A percentile compares a stretch with the other conserved stretches of the same genome.
Conservation (phyloP, 208 protist genomes). For the Crithidia expoeki region DNA sequence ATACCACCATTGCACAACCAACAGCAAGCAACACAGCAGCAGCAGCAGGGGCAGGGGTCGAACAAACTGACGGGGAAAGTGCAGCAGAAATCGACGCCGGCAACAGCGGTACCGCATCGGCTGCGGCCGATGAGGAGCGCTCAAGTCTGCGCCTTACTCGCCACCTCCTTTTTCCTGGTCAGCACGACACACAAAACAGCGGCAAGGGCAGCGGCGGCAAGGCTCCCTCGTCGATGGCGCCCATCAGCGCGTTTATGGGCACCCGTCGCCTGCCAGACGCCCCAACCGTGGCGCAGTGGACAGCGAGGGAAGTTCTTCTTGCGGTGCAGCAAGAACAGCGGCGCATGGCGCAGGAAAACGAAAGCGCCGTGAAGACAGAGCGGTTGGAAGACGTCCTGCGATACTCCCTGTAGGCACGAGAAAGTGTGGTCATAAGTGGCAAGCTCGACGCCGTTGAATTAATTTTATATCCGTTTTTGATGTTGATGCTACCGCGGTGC, state of each 20-base stretch:
- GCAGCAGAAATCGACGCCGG: not conserved
- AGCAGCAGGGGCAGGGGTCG: not conserved
- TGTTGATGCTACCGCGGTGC: not conserved
- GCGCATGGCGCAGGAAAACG: conserved; percentile 28
- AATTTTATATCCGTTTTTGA: not conserved
- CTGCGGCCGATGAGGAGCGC: not conserved
- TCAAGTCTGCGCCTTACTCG: conserved; percentile 16
- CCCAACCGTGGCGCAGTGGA: conserved; percentile 25
- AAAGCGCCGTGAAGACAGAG: conserved; percentile 16
- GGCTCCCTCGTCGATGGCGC: not conserved
- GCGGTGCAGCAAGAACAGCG: conserved; percentile 31
- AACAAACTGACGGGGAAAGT: too few relatives aligned
- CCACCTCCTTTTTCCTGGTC: conserved; percentile 26
- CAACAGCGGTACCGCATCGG: not conserved
- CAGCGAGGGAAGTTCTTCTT: conserved; percentile 23
- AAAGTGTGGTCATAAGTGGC: not conserved
- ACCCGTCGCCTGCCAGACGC: conserved; percentile 26
- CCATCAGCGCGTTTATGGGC: conserved; percentile 20
- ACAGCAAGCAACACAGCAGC: not conserved
- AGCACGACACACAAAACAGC: not conserved
- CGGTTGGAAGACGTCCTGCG: conserved; percentile 32
- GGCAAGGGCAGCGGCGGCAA: not conserved
- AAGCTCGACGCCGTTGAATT: too few relatives aligned
- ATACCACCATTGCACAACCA: not conserved
- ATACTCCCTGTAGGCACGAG: conserved; percentile 6